Conservation (phyloP, 768 basidiomycete genomes). For the Pluteus cervinus region DNA sequence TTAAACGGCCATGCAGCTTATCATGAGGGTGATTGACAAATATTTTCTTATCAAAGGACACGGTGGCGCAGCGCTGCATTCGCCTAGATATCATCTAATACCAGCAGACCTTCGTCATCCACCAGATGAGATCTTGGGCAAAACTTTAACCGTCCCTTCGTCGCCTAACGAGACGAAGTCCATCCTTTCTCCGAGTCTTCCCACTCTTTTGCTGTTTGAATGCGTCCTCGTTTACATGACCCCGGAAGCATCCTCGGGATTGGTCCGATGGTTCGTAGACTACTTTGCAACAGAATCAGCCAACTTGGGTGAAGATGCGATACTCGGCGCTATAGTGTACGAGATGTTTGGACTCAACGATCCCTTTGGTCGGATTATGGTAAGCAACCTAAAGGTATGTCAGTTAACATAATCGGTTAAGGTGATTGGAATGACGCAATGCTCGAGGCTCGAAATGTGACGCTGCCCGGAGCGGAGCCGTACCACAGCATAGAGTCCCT, state of each 20-base stretch:
- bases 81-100: slow-evolving; percentile 61
- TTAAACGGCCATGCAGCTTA: not conserved
- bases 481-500: slow-evolving; percentile 55
- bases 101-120: slow-evolving; percentile 70
- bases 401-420: not conserved
- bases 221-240: slow-evolving; percentile 90
- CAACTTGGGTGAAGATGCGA: slow-evolving; percentile 10
- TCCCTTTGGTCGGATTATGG: slow-evolving; percentile 89
- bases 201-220: slow-evolving; percentile 87
- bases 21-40: not conserved
- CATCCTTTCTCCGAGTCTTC: slow-evolving; percentile 54
- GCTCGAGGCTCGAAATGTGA: slow-evolving; percentile 60
- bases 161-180: slow-evolving; percentile 12
- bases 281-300: slow-evolving; percentile 30
- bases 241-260: slow-evolving; percentile 44
- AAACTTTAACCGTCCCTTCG: slow-evolving; percentile 22
- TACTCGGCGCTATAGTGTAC: slow-evolving; percentile 66
- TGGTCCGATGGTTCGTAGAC: slow-evolving; percentile 72
- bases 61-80: slow-evolving; percentile 55
- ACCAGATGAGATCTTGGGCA: slow-evolving; percentile 42
- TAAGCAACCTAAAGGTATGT: slow-evolving; percentile 73
- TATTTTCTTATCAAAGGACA: slow-evolving; percentile 30
- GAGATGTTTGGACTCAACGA: slow-evolving; percentile 93
- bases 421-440: not conserved
- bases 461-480: slow-evolving; percentile 65